Percentiles rank a stretch among this genome's conserved stretches.
Conservation (phyloP, 2,329 filamentous ascomycete species). For the Sporothrix brunneoviolacea region DNA sequence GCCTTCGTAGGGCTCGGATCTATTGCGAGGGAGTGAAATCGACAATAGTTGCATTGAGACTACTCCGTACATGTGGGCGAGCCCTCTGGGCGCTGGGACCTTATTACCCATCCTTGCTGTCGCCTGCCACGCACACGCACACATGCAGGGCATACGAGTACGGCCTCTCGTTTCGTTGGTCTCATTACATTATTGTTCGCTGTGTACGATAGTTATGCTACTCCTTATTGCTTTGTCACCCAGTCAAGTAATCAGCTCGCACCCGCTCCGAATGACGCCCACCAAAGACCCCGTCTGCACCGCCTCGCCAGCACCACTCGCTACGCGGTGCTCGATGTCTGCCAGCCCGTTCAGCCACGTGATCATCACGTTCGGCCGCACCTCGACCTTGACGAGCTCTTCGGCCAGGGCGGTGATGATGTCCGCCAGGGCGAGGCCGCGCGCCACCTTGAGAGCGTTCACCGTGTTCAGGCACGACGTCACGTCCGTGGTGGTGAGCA, state of each 20-base stretch:
- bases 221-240: no score
- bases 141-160: no score
- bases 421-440: slow-evolving; percentile 86
- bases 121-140: no score
- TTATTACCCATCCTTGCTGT: no score
- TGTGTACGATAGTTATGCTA: no score
- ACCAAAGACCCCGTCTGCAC: slow-evolving; percentile 92
- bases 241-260: slow-evolving; percentile 58
- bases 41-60: no score
- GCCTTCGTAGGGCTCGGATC: no score
- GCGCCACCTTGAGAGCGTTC: slow-evolving; percentile 75
- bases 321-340: slow-evolving; percentile 85
- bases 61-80: no score
- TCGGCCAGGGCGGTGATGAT: slow-evolving; percentile 84
- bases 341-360: slow-evolving; percentile 87
- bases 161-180: no score
- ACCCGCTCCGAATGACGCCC: slow-evolving; percentile 79
- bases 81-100: no score
- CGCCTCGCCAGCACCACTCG: slow-evolving; percentile 76
- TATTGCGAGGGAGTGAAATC: no score
- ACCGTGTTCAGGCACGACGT: slow-evolving; percentile 83
- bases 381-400: slow-evolving; percentile 74
- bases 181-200: no score
- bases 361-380: slow-evolving; percentile 79
- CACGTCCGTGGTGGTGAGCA: slow-evolving; percentile 79